Percentiles rank a stretch among this genome's conserved stretches.
These are phyloP conservation scores for Schwanniomyces occidentalis DNA, from an alignment of 805 yeast species.

Conservation along the genomic window DNA sequence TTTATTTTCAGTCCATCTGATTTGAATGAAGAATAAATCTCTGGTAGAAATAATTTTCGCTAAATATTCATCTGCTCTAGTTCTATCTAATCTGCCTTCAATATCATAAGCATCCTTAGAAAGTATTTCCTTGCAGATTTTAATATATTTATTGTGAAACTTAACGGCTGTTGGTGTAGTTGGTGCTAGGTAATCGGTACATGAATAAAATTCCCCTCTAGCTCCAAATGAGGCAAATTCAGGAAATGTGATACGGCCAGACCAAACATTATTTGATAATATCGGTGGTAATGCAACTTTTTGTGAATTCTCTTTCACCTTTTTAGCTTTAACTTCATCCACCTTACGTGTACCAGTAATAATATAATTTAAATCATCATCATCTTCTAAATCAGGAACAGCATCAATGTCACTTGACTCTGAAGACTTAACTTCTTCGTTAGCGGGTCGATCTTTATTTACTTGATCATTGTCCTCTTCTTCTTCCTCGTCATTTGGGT, in stretches of 20 bases:
- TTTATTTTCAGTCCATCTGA: conserved; percentile 25
- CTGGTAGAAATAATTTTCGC: conserved; percentile 46
- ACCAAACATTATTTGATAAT: conserved; percentile 36
- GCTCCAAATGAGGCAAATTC: conserved; percentile 48
- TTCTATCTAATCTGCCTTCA: conserved; percentile 62
- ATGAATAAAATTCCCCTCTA: conserved; percentile 36
- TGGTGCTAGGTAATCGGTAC: conserved; percentile 25
- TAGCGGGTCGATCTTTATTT: conserved; percentile 8
- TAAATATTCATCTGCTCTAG: conserved; percentile 59
- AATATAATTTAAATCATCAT: conserved; percentile 35
- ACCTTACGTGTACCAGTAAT: conserved; percentile 19
- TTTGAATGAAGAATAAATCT: conserved; percentile 52
- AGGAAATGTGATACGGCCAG: conserved; percentile 50
- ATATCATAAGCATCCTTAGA: conserved; percentile 37
- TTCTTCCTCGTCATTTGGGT: conserved; percentile 29
- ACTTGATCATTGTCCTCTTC: conserved; percentile 8
- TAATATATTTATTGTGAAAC: conserved; percentile 25
- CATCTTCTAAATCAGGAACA: conserved; percentile 23
- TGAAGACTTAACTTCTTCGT: conserved; percentile 9
- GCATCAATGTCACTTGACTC: conserved; percentile 7
- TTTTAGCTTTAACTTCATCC: conserved; percentile 4
- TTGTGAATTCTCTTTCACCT: conserved; percentile 8
- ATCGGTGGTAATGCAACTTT: conserved; percentile 11
- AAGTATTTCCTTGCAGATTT: conserved; percentile 30
- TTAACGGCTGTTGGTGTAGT: conserved; percentile 14